Evolutionary conservation across 352 stramenopile species (phyloP), one percentile per base, ranked within the genome.

Genomic region (Phytophthora parvispora): DNA sequence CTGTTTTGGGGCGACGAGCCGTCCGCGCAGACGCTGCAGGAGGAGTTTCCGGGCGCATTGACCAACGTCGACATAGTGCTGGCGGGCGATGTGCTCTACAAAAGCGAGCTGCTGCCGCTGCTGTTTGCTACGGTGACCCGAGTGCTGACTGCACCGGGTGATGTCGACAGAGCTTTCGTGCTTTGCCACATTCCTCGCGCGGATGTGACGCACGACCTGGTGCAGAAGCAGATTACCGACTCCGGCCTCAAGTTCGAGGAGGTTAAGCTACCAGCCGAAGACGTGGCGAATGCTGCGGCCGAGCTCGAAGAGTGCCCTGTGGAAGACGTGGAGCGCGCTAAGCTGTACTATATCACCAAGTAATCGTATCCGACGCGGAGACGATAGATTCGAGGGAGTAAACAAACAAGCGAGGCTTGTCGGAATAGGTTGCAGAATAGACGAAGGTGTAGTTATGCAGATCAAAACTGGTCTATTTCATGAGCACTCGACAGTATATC

Each of bases 31-130:
- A 77, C 50, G 10, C 70, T 88, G 45, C 28, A 83, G 36, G 38
- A 57, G 3, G 65, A 77, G 28, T 64, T 84, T 24, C 72, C 78
- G 9, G 40, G 51, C 10, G 75, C 58, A 15, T 67, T 84, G 38
- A 52, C 25, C 3, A 31, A 65, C 25, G 76, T 86, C 16, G 80
- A 93, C 59, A 52, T 92, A 36, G 70, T 94, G 25, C 50, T 95
- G 16, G 87, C 87, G 4, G 87, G 84, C 53, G 87, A 95, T 59
- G 87, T 95, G 49, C 74, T 93, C 13, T 95, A 95, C 68, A 95
- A 95, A 73, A 68, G 74, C 38, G 80, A 84, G 51, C 32, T 95
- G 25, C 55, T 95, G 29, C 80, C 72, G 18, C 75, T 91, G n/a
- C 78, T 95, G 22, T 82, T 95, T 45, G 34, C 47, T 22, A 92